Evolutionary conservation across 139 green algal species (phyloP), one percentile per base, ranked within the genome.

Genomic region (Chlamydomonas asymmetrica): DNA sequence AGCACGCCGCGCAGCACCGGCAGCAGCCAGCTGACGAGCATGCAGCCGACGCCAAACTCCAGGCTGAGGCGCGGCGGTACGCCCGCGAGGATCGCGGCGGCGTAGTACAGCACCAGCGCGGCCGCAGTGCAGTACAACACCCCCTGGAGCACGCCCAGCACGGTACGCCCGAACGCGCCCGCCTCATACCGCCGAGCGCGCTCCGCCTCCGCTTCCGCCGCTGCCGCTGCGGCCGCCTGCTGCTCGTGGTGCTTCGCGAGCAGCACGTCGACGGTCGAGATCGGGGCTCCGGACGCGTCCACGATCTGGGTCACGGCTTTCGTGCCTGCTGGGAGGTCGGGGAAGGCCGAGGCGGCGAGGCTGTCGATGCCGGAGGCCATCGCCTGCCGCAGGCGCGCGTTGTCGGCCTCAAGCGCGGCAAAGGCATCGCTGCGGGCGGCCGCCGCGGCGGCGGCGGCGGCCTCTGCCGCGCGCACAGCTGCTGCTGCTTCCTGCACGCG

Each of bases 21-120:
- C 57, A 76, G 57, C 59, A 77, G 59, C 7, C 41, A 70, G 59
- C 22, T 60, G 6, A 77, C 71, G 6, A 62, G 3, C 27, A 69
- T 0, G 34, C 71, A 77, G 22, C 71, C 71, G 16, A 77, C 4
- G 1, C 57, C 57, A 20, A 77, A 69, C 43, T 68, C 71, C 25
- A 68, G 38, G 39, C 43, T 77, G n/a, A 77, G 59, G 9, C 32
- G 4, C 3, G 71, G 59, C 31, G 71, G 71, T 59, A 35, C 27
- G 22, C 71, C 71, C 2, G 22, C 22, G 32, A 50, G 59, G 31
- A 70, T 69, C 2, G 71, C 9, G 1, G 59, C 59, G 1, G 71
- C 41, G 71, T 77, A 77, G 59, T 70, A 77, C 0, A 77, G 41
- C 71, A 77, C 41, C 71, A 69, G 23, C 23, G 41, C 71, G 22